Evolutionary conservation across 2,329 filamentous ascomycete genomes (phyloP).

Genomic region (Nannizziopsis arthrosporioides): DNA sequence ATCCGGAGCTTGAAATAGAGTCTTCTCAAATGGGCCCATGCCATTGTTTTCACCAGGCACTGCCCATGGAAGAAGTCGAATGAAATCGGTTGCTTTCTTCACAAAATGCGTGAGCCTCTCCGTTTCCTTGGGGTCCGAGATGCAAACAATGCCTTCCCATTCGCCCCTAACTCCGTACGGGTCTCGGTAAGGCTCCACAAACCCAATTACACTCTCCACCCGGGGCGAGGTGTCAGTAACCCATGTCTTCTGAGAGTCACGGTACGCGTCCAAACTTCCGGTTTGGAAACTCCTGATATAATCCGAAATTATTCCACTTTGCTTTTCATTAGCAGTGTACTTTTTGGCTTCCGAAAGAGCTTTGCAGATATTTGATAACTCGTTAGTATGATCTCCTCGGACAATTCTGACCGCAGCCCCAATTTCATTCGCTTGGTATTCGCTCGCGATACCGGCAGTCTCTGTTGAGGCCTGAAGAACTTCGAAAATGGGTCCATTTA

Average conservation of each 20-base stretch:
- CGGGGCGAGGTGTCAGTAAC: conserved; percentile 42
- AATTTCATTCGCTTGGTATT: conserved; percentile 3
- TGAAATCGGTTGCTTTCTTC: conserved; percentile 19
- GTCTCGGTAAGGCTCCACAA: conserved; percentile 46
- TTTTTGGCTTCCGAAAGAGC: conserved; percentile 39
- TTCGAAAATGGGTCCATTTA: conserved; percentile 30
- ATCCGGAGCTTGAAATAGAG: conserved; percentile 19
- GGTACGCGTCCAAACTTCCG: conserved; percentile 41
- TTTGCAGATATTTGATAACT: conserved; percentile 38
- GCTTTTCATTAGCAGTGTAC: conserved; percentile 36
- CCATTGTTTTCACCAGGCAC: conserved; percentile 23
- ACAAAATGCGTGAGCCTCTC: conserved; percentile 16
- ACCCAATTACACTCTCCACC: conserved; percentile 44
- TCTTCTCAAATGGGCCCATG: conserved; percentile 25
- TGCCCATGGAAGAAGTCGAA: conserved; percentile 24
- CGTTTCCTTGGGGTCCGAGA: conserved; percentile 20
- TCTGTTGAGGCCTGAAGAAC: conserved; percentile 17
- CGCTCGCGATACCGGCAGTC: too few relatives aligned
- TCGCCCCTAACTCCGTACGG: conserved; percentile 44
- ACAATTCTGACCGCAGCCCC: conserved; percentile 25
- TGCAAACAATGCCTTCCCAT: conserved; percentile 39
- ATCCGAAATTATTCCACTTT: conserved; percentile 35
- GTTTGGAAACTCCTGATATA: conserved; percentile 41
- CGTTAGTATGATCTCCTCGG: conserved; percentile 36
- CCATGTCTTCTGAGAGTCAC: conserved; percentile 42